Conservation (phyloP, 352 stramenopile species). For the Phytophthora syringae region DNA sequence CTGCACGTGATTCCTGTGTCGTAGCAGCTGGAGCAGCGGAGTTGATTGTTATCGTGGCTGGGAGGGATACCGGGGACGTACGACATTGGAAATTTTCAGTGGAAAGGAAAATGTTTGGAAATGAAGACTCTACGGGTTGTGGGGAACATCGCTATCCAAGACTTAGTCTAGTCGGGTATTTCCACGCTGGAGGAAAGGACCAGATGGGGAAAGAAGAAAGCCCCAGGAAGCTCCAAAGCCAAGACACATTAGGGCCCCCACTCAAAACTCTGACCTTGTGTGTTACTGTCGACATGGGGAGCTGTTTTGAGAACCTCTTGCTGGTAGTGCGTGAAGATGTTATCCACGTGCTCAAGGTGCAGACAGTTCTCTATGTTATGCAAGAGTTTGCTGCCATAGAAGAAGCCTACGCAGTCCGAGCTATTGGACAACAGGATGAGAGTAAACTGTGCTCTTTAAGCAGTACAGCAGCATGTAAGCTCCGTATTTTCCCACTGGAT, state of each 20-base stretch:
- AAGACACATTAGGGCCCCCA: constrained; percentile 19
- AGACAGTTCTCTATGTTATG: constrained; percentile 47
- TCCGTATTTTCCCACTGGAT: constrained; percentile 27
- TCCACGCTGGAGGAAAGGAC: constrained; percentile 23
- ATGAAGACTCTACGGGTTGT: not conserved
- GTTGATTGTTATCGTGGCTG: constrained; percentile 40
- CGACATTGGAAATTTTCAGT: constrained; percentile 50
- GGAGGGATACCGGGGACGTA: constrained; percentile 38
- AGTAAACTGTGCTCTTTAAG: constrained; percentile 32
- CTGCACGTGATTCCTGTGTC: not conserved
- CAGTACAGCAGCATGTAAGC: constrained; percentile 22
- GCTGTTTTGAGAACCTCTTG: constrained; percentile 56
- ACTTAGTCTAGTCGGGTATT: constrained; percentile 40
- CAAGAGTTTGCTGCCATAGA: constrained; percentile 29
- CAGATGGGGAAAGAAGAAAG: constrained; percentile 21
- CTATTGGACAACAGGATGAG: constrained; percentile 13
- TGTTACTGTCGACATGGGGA: constrained; percentile 59
- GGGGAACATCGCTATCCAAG: constrained; percentile 27
- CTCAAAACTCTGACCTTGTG: constrained; percentile 42
- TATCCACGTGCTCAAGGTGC: constrained; percentile 76
- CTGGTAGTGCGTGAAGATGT: constrained; percentile 57
- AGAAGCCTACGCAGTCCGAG: constrained; percentile 28
- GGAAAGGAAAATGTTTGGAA: constrained; percentile 14
- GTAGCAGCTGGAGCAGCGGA: constrained; percentile 8
- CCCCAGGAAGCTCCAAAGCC: constrained; percentile 14